These are phyloP conservation scores for Lichtheimia corymbifera DNA, from an alignment of 371 early-diverging fungal genomes.

Conservation along the genomic window DNA sequence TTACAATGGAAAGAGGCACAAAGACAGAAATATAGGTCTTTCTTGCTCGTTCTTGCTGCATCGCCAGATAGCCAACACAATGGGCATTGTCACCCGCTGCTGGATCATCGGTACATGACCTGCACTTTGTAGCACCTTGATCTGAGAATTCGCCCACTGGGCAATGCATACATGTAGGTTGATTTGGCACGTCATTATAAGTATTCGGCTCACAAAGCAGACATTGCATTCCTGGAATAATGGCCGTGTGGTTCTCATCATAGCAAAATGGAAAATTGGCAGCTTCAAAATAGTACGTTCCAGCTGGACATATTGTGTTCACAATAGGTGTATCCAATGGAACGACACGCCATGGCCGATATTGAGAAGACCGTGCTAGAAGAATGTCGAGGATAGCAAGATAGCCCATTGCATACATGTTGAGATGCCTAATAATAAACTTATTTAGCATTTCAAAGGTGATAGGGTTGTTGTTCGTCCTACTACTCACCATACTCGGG, in stretches of 20 bases:
- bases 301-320: conserved; percentile 17
- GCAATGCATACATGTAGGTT: conserved; percentile 33
- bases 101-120: conserved; percentile 21
- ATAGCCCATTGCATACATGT: conserved; percentile 32
- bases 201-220: conserved; percentile 35
- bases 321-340: conserved; percentile 14
- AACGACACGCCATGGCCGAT: conserved; percentile 24
- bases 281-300: conserved; percentile 20
- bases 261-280: conserved; percentile 25
- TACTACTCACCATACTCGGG: conserved; percentile 23
- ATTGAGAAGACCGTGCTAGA: conserved; percentile 10
- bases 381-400: conserved; percentile 24
- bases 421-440: conserved; percentile 19
- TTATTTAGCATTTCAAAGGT: not conserved
- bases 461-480: not conserved
- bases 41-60: conserved; percentile 8
- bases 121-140: conserved; percentile 23
- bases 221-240: conserved; percentile 24
- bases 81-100: conserved; percentile 2
- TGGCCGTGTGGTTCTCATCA: conserved; percentile 4
- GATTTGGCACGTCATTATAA: conserved; percentile 22
- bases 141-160: conserved; percentile 20
- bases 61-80: conserved; percentile 17
- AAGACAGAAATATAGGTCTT: conserved; percentile 27
- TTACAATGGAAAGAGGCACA: conserved; percentile 24